Conservation (phyloP, 2,329 filamentous ascomycete species). For the Colletotrichum abscissum region DNA sequence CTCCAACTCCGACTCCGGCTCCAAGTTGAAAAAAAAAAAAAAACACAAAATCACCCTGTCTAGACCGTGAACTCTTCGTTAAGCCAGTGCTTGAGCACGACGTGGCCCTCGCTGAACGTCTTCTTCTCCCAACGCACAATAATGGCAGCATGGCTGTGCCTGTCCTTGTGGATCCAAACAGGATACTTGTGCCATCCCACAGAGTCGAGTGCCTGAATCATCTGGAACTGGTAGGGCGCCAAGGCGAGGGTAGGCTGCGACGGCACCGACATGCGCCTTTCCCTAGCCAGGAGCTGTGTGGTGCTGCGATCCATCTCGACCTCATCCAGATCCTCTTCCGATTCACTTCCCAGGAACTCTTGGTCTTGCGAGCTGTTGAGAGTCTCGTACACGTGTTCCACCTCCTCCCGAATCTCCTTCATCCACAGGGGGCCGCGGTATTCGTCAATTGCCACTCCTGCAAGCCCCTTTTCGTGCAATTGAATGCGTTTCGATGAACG, state of each 20-base stretch:
- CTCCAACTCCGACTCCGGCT: constrained; percentile 5
- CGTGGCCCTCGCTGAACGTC: constrained; percentile 78
- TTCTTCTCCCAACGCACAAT: constrained; percentile 79
- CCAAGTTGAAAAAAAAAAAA: neutral
- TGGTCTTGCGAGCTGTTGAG: constrained; percentile 76
- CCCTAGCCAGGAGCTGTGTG: constrained; percentile 52
- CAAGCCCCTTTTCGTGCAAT: constrained; percentile 78
- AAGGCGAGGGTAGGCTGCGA: constrained; percentile 80
- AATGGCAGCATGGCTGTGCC: constrained; percentile 91
- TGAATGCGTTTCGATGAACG: constrained; percentile 80
- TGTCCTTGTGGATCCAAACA: constrained; percentile 79
- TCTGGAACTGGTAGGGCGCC: constrained; percentile 82
- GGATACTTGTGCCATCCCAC: constrained; percentile 73
- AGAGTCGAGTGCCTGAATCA: constrained; percentile 82
- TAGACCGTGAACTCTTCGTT: constrained; percentile 77
- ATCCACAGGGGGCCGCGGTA: constrained; percentile 80
- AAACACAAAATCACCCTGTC: neutral
- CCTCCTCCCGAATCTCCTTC: constrained; percentile 78
- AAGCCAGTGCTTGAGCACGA: constrained; percentile 86
- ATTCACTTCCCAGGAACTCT: constrained; percentile 73
- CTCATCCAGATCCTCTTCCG: constrained; percentile 57
- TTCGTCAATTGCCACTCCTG: constrained; percentile 73
- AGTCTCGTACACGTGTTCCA: constrained; percentile 82
- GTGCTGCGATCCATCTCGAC: constrained; percentile 49
- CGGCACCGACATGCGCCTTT: constrained; percentile 54